These are phyloP conservation scores for Aspergillus amoenus DNA, from an alignment of 2,329 filamentous ascomycete genomes.

Conservation along the genomic window DNA sequence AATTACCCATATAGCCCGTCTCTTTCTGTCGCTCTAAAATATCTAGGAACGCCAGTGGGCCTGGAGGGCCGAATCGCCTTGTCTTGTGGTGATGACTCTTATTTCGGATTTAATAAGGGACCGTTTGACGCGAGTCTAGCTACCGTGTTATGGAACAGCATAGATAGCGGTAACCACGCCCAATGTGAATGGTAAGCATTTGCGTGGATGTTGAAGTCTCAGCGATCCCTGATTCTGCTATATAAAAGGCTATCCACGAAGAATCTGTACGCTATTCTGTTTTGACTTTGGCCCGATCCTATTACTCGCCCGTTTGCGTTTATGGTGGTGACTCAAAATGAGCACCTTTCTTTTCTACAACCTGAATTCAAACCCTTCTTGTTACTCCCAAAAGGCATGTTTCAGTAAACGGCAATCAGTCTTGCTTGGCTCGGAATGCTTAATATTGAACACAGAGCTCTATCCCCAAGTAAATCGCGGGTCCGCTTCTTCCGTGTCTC, in stretches of 20 bases:
- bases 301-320: background rate
- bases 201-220: background rate
- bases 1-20: background rate
- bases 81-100: background rate
- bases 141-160: background rate
- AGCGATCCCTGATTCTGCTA: background rate
- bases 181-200: background rate
- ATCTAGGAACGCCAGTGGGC: background rate
- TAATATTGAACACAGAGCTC: background rate
- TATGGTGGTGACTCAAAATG: background rate
- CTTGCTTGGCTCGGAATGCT: background rate
- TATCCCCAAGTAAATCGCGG: background rate
- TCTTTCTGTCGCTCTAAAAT: background rate
- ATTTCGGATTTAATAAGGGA: background rate
- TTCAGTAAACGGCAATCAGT: background rate
- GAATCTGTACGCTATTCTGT: background rate
- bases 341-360: constrained; percentile 2
- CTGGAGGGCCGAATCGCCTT: background rate
- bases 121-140: background rate
- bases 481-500: background rate
- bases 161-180: background rate
- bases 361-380: background rate
- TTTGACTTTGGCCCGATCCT: background rate
- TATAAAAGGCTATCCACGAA: background rate
- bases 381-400: background rate